Percentiles rank a stretch among this genome's conserved stretches.
Conservation (phyloP, 768 basidiomycete species). For the Podaxis mareebaensis region DNA sequence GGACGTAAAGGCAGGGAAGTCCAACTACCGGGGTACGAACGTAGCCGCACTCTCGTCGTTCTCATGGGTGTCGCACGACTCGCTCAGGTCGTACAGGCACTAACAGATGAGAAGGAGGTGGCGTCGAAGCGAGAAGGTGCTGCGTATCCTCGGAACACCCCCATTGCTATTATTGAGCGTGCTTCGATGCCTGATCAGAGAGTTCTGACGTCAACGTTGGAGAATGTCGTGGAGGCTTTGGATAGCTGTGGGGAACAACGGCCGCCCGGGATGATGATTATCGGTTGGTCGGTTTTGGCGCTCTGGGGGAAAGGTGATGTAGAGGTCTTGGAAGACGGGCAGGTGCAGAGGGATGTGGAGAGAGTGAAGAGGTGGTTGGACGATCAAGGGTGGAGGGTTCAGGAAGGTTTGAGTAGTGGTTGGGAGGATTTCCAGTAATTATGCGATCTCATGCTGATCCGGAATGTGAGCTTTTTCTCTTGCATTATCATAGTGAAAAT, state of each 20-base stretch:
- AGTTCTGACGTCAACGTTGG: constrained; percentile 75
- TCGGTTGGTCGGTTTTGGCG: constrained; percentile 89
- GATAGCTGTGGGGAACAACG: constrained; percentile 81
- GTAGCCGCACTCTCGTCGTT: constrained; percentile 77
- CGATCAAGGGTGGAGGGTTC: constrained; percentile 59
- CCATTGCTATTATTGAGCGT: constrained; percentile 93
- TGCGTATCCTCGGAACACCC: constrained; percentile 72
- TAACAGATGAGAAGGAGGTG: constrained; percentile 32
- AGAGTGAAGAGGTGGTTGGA: constrained; percentile 64
- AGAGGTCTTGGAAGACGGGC: constrained; percentile 64
- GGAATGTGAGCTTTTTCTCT: neutral
- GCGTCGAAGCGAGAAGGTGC: constrained; percentile 33
- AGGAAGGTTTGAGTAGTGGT: constrained; percentile 58
- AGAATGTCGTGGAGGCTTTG: constrained; percentile 67
- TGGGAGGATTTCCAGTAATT: constrained; percentile 28
- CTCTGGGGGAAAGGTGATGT: constrained; percentile 75
- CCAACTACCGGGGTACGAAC: constrained; percentile 83
- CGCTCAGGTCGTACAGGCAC: constrained; percentile 62
- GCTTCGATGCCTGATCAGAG: constrained; percentile 95
- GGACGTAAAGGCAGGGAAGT: constrained; percentile 84
- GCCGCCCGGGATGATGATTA: constrained; percentile 94
- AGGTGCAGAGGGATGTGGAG: constrained; percentile 37
- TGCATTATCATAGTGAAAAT: neutral
- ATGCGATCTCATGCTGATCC: neutral
- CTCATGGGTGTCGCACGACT: constrained; percentile 96